phyloP scores from a whole-genome alignment of 2,329 filamentous ascomycete genomes.

The Colletotrichum sp. region DNA sequence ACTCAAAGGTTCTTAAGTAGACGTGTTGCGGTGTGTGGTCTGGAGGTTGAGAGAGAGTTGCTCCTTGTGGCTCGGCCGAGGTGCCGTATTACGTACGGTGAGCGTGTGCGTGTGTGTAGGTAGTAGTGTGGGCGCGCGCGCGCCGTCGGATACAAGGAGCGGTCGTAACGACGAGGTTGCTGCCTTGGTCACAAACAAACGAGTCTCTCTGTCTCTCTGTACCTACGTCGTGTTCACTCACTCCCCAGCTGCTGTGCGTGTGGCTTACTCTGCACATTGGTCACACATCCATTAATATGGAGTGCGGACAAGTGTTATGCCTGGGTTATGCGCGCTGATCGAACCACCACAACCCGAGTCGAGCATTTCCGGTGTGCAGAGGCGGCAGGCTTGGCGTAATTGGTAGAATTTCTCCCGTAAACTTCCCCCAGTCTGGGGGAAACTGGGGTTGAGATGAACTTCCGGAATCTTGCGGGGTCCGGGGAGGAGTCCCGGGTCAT shows the following conservation, averaged over 20 bases:
- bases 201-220: background rate
- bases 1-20: background rate
- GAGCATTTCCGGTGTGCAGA: background rate
- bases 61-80: background rate
- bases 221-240: background rate
- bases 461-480: constrained; percentile 7
- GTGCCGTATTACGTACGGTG: background rate
- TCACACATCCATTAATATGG: background rate
- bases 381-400: background rate
- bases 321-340: background rate
- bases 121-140: background rate
- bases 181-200: background rate
- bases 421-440: constrained; percentile 13
- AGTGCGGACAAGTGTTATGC: background rate
- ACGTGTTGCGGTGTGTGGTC: background rate
- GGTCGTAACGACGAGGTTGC: background rate
- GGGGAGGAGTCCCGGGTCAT: background rate
- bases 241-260: background rate
- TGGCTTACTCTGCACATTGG: background rate
- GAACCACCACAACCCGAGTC: background rate
- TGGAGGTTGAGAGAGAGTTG: background rate
- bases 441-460: constrained; percentile 7
- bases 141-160: background rate
- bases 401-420: background rate
- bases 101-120: background rate